Evolutionary conservation across 1,284 basidiomycete species (phyloP).

Genomic region (Sporisorium reilianum): DNA sequence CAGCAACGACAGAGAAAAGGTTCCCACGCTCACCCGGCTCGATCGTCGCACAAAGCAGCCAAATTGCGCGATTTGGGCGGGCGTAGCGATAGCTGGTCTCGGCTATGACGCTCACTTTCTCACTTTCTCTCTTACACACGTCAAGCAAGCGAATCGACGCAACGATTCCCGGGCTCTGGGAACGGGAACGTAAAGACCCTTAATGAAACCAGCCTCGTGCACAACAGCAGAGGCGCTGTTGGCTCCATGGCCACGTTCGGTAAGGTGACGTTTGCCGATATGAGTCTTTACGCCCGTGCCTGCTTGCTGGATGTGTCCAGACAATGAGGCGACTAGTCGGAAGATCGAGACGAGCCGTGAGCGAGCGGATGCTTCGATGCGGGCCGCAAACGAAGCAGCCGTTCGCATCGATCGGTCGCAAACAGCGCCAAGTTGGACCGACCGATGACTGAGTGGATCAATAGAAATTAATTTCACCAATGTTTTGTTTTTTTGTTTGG

Average conservation of each 20-base stretch:
- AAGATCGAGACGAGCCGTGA: no score
- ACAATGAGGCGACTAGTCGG: no score
- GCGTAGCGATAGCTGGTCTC: conserved; percentile 5
- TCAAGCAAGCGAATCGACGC: background rate
- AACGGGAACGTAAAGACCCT: background rate
- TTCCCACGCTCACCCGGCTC: conserved; percentile 2
- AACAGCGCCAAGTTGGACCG: no score
- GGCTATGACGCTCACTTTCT: conserved; percentile 5
- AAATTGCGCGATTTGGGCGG: background rate
- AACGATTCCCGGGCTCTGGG: background rate
- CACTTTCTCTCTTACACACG: no score
- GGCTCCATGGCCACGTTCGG: no score
- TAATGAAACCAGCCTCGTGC: background rate
- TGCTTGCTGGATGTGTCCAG: no score
- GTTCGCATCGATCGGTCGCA: background rate
- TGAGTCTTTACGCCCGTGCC: no score
- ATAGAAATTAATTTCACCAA: background rate
- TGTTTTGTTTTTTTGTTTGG: background rate
- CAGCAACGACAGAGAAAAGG: background rate
- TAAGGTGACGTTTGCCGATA: no score
- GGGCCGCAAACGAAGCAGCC: background rate
- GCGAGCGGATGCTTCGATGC: background rate
- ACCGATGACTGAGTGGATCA: background rate
- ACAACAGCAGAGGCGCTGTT: no score
- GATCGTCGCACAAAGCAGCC: background rate